A percentile compares a stretch with the other conserved stretches of the same genome.
phyloP scores from a whole-genome alignment of 2,329 filamentous ascomycete genomes.

The Aspergillus nomiae region DNA sequence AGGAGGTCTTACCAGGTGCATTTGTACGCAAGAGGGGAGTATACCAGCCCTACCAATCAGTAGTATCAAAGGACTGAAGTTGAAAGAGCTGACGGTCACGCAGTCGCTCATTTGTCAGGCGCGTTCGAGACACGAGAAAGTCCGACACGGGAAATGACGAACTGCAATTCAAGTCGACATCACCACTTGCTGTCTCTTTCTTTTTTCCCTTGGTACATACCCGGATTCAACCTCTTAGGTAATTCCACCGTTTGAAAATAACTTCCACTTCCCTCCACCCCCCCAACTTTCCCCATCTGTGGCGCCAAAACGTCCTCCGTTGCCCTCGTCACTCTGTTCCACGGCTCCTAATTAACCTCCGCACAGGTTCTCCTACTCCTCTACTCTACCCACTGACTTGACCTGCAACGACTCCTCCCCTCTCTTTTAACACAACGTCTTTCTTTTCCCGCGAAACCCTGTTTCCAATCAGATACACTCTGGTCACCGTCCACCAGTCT shows the following conservation, averaged over 20 bases:
- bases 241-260: not conserved
- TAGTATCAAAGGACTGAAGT: not conserved
- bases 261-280: not conserved
- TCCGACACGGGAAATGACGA: constrained; percentile 4
- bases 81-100: constrained; percentile 12
- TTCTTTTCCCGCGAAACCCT: not conserved
- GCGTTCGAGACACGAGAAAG: constrained; percentile 2
- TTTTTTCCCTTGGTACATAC: not conserved
- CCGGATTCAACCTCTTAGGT: not conserved
- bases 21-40: not conserved
- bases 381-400: not conserved
- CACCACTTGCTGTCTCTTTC: not conserved
- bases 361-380: not conserved
- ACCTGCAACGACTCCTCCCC: not conserved
- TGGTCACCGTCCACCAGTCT: not conserved
- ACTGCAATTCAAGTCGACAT: not conserved
- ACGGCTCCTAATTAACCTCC: constrained; percentile 1
- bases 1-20: too few relatives aligned
- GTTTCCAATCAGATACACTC: not conserved
- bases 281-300: not conserved
- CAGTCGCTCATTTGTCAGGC: constrained; percentile 13
- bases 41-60: not conserved
- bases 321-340: not conserved
- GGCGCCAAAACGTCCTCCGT: not conserved
- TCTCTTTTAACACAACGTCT: not conserved